Conservation (phyloP, 2,329 filamentous ascomycete genomes). For the Pyrenophora teres region DNA sequence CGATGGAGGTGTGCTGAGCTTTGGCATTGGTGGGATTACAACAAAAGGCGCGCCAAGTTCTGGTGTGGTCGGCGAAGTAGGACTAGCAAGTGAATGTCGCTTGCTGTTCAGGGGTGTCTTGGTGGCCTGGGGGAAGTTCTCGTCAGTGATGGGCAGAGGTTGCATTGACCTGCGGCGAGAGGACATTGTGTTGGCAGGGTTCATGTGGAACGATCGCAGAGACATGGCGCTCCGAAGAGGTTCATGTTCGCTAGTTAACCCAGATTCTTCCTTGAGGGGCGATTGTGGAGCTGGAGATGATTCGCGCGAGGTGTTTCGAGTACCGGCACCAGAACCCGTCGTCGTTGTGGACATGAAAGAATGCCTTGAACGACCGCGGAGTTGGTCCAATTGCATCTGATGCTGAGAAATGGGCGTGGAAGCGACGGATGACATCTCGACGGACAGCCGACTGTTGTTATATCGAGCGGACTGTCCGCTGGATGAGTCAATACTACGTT, state of each 20-base stretch:
- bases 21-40: neutral
- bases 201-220: conserved; percentile 48
- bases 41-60: conserved; percentile 14
- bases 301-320: conserved; percentile 42
- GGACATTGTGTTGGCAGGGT: conserved; percentile 34
- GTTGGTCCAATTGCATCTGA: conserved; percentile 43
- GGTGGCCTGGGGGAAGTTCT: conserved; percentile 34
- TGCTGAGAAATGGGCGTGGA: conserved; percentile 45
- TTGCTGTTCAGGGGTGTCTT: conserved; percentile 22
- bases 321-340: conserved; percentile 39
- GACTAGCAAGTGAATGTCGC: conserved; percentile 40
- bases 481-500: conserved; percentile 37
- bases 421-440: conserved; percentile 42
- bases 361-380: conserved; percentile 44
- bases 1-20: neutral
- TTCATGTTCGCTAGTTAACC: conserved; percentile 30
- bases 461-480: conserved; percentile 36
- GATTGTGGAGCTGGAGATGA: conserved; percentile 45
- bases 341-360: conserved; percentile 48
- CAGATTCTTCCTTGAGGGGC: conserved; percentile 36
- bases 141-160: conserved; percentile 43
- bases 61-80: conserved; percentile 30
- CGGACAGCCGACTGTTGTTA: conserved; percentile 37
- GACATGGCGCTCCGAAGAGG: conserved; percentile 41
- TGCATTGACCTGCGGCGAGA: conserved; percentile 47